Evolutionary conservation across 768 basidiomycete genomes (phyloP).

Genomic region (Inosperma sp.): DNA sequence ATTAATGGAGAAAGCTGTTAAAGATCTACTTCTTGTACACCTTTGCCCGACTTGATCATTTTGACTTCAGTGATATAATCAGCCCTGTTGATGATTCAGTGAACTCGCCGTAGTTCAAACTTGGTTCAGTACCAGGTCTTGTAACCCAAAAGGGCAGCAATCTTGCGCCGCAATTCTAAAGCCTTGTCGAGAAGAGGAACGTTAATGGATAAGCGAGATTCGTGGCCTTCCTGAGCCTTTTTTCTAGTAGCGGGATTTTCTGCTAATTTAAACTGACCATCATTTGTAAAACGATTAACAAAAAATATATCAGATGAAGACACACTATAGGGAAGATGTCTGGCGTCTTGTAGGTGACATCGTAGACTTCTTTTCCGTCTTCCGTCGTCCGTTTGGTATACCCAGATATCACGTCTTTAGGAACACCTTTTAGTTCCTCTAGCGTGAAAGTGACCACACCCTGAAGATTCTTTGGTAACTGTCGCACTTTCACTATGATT

Average conservation of each 20-base stretch:
- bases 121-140: conserved; percentile 49
- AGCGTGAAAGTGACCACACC: conserved; percentile 58
- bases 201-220: conserved; percentile 41
- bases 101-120: not conserved
- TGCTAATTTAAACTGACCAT: conserved; percentile 71
- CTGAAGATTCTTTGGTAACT: conserved; percentile 30
- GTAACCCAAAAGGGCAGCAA: conserved; percentile 66
- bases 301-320: not conserved
- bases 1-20: not conserved
- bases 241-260: conserved; percentile 64
- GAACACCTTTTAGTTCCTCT: conserved; percentile 77
- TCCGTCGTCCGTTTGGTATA: conserved; percentile 59
- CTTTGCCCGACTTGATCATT: conserved; percentile 72
- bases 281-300: not conserved
- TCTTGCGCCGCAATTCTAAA: conserved; percentile 64
- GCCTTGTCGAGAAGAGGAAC: conserved; percentile 64
- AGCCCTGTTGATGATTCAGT: too few relatives aligned
- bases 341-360: conserved; percentile 77
- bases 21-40: conserved; percentile 49
- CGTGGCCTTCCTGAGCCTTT: conserved; percentile 44
- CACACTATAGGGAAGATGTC: conserved; percentile 75
- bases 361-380: conserved; percentile 54
- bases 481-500: not conserved
- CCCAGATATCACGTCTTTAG: conserved; percentile 72
- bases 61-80: conserved; percentile 81